Evolutionary conservation across 2,329 filamentous ascomycete genomes (phyloP).

Genomic region (Arachnomyces sp.): DNA sequence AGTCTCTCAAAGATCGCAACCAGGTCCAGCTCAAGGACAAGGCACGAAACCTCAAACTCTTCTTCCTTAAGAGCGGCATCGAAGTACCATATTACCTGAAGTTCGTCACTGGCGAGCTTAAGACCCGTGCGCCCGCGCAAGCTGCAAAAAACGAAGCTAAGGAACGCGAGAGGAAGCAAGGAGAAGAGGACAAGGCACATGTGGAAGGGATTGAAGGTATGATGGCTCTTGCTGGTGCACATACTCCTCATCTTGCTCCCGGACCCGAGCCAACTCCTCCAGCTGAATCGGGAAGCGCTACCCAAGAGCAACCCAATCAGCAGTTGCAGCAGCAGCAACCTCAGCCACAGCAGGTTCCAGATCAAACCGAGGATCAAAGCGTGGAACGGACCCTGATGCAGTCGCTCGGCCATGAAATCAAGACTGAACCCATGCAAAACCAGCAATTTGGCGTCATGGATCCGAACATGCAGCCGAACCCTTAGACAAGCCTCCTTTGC

Average conservation of each 20-base stretch:
- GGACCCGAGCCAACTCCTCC: constrained; percentile 21
- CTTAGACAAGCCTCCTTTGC: constrained; percentile 13
- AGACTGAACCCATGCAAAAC: constrained; percentile 24
- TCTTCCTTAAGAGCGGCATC: constrained; percentile 83
- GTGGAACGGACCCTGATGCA: constrained; percentile 37
- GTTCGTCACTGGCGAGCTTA: constrained; percentile 80
- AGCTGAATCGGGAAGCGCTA: constrained; percentile 28
- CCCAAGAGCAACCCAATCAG: constrained; percentile 21
- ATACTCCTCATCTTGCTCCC: constrained; percentile 24
- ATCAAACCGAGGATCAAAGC: constrained; percentile 28
- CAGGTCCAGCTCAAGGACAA: constrained; percentile 93
- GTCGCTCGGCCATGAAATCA: constrained; percentile 35
- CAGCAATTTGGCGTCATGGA: constrained; percentile 14
- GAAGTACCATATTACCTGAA: constrained; percentile 84
- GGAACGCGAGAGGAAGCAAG: constrained; percentile 38
- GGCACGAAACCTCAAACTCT: constrained; percentile 78
- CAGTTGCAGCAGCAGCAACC: constrained; percentile 4
- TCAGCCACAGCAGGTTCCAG: constrained; percentile 6
- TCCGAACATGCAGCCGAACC: constrained; percentile 27
- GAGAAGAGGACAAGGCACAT: constrained; percentile 40
- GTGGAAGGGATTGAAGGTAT: constrained; percentile 41
- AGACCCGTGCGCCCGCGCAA: constrained; percentile 67
- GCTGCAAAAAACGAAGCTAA: constrained; percentile 42
- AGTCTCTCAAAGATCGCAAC: constrained; percentile 78
- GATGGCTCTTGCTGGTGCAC: constrained; percentile 39